phyloP scores from a whole-genome alignment of 208 protist species.

The Leishmania major region DNA sequence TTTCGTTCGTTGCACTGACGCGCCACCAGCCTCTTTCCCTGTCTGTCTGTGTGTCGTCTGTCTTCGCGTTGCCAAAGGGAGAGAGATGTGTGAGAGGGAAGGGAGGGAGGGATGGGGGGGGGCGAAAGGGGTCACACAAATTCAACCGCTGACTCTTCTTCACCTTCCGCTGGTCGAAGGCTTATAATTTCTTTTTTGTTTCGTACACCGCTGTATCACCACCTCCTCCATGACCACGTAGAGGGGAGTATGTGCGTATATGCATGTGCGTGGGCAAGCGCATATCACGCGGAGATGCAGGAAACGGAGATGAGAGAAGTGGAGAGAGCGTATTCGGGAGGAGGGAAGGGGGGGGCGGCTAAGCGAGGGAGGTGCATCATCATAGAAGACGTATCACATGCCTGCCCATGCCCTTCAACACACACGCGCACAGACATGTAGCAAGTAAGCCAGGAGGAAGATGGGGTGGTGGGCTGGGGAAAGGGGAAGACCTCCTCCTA shows the following conservation, averaged over 20 bases:
- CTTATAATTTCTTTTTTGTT: neutral
- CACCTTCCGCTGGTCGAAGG: neutral
- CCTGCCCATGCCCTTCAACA: neutral
- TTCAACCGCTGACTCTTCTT: neutral
- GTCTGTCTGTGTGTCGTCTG: neutral
- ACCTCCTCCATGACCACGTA: neutral
- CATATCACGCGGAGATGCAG: neutral
- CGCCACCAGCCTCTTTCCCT: neutral
- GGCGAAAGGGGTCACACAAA: neutral
- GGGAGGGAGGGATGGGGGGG: neutral
- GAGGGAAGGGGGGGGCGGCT: neutral
- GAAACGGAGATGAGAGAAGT: neutral
- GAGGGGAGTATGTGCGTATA: neutral
- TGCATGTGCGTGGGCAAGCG: neutral
- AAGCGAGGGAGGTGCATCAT: neutral
- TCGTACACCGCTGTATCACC: neutral
- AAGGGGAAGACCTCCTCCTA: neutral
- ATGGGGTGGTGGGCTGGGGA: neutral
- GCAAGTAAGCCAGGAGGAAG: neutral
- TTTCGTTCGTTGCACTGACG: too few relatives aligned
- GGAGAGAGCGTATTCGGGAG: neutral
- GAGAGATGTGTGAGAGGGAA: neutral
- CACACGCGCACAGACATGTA: neutral
- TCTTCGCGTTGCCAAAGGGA: neutral
- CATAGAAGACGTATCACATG: neutral